These are phyloP conservation scores for Mucuna pruriens DNA, from an alignment of 306 rosid genomes.

Conservation along the genomic window DNA sequence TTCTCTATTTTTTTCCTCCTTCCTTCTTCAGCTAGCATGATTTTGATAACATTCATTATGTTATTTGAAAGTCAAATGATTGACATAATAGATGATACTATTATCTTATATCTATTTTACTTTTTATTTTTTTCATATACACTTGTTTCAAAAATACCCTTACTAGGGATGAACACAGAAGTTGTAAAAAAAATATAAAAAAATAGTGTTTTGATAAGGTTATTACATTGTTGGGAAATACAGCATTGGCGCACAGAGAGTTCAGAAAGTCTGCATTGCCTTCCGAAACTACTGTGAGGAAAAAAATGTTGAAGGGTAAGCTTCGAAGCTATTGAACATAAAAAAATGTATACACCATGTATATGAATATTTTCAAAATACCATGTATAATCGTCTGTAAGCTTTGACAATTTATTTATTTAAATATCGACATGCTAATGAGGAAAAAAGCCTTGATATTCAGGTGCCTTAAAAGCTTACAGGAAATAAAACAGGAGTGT, in stretches of 20 bases:
- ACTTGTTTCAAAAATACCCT: background rate
- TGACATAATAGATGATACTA: background rate
- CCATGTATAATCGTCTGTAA: background rate
- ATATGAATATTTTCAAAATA: background rate
- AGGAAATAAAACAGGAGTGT: slow-evolving; percentile 67
- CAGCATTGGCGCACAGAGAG: slow-evolving; percentile 91
- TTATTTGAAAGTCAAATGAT: background rate
- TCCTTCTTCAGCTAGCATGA: background rate
- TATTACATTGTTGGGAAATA: slow-evolving; percentile 30
- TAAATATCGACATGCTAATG: background rate
- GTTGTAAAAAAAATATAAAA: background rate
- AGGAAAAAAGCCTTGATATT: slow-evolving; percentile 8
- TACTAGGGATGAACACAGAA: background rate
- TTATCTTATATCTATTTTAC: background rate
- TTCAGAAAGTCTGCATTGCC: slow-evolving; percentile 67
- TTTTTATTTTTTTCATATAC: background rate
- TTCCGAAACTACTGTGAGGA: slow-evolving; percentile 62
- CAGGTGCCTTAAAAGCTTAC: slow-evolving; percentile 71
- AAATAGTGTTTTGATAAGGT: slow-evolving; percentile 15
- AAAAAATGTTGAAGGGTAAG: slow-evolving; percentile 76
- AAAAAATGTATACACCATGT: background rate
- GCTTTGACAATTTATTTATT: background rate
- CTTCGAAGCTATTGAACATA: background rate
- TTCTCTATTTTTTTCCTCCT: background rate
- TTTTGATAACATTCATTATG: too few species aligned